phyloP scores from a whole-genome alignment of 2,329 filamentous ascomycete genomes.

The Malbranchea zuffiana region DNA sequence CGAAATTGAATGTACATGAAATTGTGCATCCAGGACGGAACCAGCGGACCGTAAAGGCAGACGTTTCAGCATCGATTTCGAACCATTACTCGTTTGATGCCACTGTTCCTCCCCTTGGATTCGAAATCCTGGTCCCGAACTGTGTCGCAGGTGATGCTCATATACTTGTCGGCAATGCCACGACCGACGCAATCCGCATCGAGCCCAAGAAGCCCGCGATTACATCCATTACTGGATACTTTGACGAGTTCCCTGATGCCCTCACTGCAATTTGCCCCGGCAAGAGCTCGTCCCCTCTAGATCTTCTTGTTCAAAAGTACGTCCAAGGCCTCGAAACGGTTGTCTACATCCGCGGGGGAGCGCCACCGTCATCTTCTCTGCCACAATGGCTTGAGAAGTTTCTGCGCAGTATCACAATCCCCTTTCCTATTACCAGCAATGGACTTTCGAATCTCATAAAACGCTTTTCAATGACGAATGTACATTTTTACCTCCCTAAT shows the following conservation, averaged over 20 bases:
- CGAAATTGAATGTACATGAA: slow-evolving; percentile 68
- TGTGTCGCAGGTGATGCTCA: slow-evolving; percentile 61
- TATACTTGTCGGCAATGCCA: slow-evolving; percentile 68
- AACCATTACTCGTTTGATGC: slow-evolving; percentile 73
- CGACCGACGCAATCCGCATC: slow-evolving; percentile 56
- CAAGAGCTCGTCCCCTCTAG: slow-evolving; percentile 69
- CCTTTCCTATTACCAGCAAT: slow-evolving; percentile 71
- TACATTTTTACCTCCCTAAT: slow-evolving; percentile 75
- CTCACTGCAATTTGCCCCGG: slow-evolving; percentile 65
- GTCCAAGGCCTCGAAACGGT: slow-evolving; percentile 68
- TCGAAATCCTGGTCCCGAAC: slow-evolving; percentile 74
- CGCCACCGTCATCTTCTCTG: slow-evolving; percentile 53
- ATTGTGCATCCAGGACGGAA: slow-evolving; percentile 43
- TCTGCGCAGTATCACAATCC: slow-evolving; percentile 68
- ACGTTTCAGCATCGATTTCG: slow-evolving; percentile 59
- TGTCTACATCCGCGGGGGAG: slow-evolving; percentile 72
- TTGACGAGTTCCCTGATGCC: slow-evolving; percentile 61
- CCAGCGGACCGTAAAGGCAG: slow-evolving; percentile 63
- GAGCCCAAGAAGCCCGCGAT: slow-evolving; percentile 56
- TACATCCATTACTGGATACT: slow-evolving; percentile 59
- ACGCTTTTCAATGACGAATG: slow-evolving; percentile 76
- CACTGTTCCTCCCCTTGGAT: slow-evolving; percentile 65
- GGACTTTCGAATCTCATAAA: slow-evolving; percentile 73
- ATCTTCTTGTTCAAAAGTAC: slow-evolving; percentile 68
- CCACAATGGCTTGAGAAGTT: slow-evolving; percentile 76